Evolutionary conservation across 306 rosid genomes (phyloP).

Genomic region (Gillenia trifoliata): DNA sequence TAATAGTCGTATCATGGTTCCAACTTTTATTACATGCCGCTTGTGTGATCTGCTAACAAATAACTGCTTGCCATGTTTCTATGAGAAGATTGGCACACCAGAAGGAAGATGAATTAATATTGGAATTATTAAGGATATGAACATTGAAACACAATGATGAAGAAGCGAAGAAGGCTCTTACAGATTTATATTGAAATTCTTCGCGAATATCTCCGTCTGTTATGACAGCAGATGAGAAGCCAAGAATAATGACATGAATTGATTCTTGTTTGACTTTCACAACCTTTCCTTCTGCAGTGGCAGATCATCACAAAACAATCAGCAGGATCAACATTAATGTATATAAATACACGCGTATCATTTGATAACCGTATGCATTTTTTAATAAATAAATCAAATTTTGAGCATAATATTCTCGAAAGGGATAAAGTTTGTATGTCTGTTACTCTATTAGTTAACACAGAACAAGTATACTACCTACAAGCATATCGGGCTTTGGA

Average conservation of each 20-base stretch:
- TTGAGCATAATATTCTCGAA: neutral
- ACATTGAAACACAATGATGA: constrained; percentile 1
- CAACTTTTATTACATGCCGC: constrained; percentile 77
- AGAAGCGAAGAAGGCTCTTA: constrained; percentile 22
- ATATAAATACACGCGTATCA: neutral
- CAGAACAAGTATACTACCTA: constrained; percentile 44
- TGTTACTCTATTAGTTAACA: neutral
- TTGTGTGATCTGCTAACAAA: constrained; percentile 60
- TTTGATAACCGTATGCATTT: neutral
- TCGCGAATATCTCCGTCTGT: constrained; percentile 50
- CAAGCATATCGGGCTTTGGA: constrained; percentile 77
- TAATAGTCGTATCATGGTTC: constrained; percentile 54
- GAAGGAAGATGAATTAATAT: neutral
- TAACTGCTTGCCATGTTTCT: constrained; percentile 63
- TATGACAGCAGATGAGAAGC: constrained; percentile 64
- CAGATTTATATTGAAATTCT: constrained; percentile 53
- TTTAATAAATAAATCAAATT: neutral
- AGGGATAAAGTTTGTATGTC: neutral
- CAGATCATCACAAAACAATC: constrained; percentile 11
- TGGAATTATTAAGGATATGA: neutral
- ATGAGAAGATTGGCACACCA: constrained; percentile 20
- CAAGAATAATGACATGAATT: constrained; percentile 69
- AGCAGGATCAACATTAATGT: constrained; percentile 5
- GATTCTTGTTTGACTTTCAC: constrained; percentile 64
- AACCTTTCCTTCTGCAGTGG: constrained; percentile 73